These are phyloP conservation scores for Fusarium sp. DNA, from an alignment of 2,329 filamentous ascomycete species.

Conservation along the genomic window DNA sequence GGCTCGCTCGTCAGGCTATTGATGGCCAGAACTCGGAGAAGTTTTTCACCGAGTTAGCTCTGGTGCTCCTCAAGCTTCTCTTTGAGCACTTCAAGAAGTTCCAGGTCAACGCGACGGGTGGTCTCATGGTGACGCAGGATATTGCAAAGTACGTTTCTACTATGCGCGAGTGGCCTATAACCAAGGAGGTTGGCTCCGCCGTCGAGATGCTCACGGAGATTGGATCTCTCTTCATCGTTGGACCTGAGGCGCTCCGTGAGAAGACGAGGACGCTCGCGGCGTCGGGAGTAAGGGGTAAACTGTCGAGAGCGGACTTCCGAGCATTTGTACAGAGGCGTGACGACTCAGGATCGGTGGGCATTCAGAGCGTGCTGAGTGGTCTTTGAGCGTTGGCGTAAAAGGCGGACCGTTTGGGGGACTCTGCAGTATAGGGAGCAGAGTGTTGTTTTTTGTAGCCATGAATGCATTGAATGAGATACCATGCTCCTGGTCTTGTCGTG, in stretches of 20 bases:
- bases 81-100: conserved; percentile 97
- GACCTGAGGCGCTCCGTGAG: conserved; percentile 82
- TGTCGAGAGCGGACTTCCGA: conserved; percentile 80
- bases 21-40: conserved; percentile 87
- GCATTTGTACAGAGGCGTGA: conserved; percentile 89
- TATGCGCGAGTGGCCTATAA: conserved; percentile 84
- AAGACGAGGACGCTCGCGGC: conserved; percentile 73
- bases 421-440: conserved; percentile 26
- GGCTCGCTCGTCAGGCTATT: conserved; percentile 76
- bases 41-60: conserved; percentile 86
- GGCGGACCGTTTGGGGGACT: conserved; percentile 16
- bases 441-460: conserved; percentile 32
- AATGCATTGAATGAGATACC: conserved; percentile 47
- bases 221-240: conserved; percentile 95
- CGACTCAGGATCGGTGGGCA: conserved; percentile 83
- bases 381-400: conserved; percentile 55
- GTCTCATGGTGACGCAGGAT: conserved; percentile 95
- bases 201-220: conserved; percentile 94
- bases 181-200: conserved; percentile 75
- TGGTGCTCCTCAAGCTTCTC: conserved; percentile 82
- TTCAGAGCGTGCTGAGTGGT: conserved; percentile 84
- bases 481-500: conserved; percentile 28
- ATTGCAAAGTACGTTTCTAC: conserved; percentile 93
- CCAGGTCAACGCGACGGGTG: conserved; percentile 91
- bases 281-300: conserved; percentile 65